A percentile compares a stretch with the other conserved stretches of the same genome.
These are phyloP conservation scores for Penicillium odoratum DNA, from an alignment of 495 filamentous ascomycete genomes.

Conservation along the genomic window DNA sequence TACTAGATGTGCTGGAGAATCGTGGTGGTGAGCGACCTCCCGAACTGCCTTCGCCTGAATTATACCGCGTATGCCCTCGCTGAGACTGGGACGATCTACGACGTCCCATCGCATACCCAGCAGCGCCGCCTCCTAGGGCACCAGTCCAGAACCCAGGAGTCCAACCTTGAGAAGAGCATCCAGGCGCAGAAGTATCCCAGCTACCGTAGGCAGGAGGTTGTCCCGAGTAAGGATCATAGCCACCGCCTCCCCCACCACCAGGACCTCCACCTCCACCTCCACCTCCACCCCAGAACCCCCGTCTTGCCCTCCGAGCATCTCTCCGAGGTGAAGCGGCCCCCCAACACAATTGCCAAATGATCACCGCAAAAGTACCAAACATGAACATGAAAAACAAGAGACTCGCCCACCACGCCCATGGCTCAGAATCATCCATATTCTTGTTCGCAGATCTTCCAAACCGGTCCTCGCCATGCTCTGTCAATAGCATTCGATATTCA, in stretches of 20 bases:
- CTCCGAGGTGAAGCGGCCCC: conserved; percentile 17
- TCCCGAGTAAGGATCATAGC: conserved; percentile 50
- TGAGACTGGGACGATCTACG: conserved; percentile 21
- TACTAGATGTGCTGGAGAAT: conserved; percentile 60
- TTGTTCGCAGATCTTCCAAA: conserved; percentile 47
- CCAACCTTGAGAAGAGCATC: conserved; percentile 55
- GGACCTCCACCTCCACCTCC: conserved; percentile 54
- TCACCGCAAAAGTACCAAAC: conserved; percentile 35
- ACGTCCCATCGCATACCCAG: conserved; percentile 66
- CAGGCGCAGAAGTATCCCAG: conserved; percentile 37
- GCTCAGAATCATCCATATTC: neutral
- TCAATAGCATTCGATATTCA: conserved; percentile 82
- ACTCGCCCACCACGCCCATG: conserved; percentile 21
- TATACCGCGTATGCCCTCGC: conserved; percentile 22
- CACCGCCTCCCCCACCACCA: conserved; percentile 50
- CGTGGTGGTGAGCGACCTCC: conserved; percentile 46
- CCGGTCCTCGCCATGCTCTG: conserved; percentile 72
- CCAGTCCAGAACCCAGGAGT: conserved; percentile 89
- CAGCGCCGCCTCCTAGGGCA: conserved; percentile 67
- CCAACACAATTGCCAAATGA: conserved; percentile 25
- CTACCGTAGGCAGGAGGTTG: conserved; percentile 60
- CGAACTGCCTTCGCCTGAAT: conserved; percentile 54
- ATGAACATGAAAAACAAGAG: conserved; percentile 54
- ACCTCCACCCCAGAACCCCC: conserved; percentile 48
- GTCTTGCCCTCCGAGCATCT: conserved; percentile 4